These are phyloP conservation scores for Aspergillus sp. DNA, from an alignment of 2,329 filamentous ascomycete genomes.

Conservation along the genomic window DNA sequence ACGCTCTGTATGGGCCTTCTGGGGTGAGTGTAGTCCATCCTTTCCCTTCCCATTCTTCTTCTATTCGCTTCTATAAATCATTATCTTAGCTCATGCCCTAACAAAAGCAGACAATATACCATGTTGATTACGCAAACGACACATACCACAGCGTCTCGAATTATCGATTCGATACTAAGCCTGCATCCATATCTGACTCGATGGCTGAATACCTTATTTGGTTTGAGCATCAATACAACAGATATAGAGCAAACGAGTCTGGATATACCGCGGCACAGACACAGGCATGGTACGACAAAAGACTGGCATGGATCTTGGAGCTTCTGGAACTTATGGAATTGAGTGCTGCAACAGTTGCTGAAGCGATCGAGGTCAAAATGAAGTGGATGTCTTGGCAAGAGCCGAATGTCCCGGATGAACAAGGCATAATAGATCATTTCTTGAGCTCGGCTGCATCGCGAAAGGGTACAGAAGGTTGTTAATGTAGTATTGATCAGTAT, in stretches of 20 bases:
- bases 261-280: neutral
- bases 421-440: neutral
- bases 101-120: neutral
- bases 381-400: neutral
- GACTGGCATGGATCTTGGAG: neutral
- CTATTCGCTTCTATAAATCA: no score
- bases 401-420: neutral
- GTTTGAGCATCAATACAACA: neutral
- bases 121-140: conserved; percentile 1
- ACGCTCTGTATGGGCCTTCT: no score
- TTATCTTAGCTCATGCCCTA: neutral
- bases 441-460: neutral
- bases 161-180: no score
- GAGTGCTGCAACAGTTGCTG: neutral
- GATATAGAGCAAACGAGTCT: neutral
- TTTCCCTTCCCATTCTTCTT: no score
- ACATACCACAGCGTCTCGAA: neutral
- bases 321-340: neutral
- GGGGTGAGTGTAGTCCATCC: no score
- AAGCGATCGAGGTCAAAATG: neutral
- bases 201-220: neutral
- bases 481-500: no score
- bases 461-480: no score
- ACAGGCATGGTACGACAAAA: neutral
- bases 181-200: neutral